A percentile compares a stretch with the other conserved stretches of the same genome.
phyloP scores from a whole-genome alignment of 768 basidiomycete genomes.

The Pisolithus albus region DNA sequence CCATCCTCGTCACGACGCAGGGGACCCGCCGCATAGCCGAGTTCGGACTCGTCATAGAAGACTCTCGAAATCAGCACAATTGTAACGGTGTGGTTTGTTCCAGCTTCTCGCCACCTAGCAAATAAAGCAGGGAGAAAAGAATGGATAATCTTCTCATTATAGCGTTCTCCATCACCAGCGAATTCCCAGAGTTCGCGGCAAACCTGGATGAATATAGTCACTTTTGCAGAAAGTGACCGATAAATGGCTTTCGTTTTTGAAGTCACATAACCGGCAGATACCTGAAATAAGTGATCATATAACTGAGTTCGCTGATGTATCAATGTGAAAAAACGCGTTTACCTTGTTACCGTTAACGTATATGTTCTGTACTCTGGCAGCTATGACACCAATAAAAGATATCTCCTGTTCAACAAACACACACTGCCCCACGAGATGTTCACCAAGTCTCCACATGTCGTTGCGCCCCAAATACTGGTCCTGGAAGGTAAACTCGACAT shows the following conservation, averaged over 20 bases:
- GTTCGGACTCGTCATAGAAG: conserved; percentile 75
- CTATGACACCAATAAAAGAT: conserved; percentile 73
- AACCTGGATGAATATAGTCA: conserved; percentile 94
- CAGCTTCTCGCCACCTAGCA: conserved; percentile 71
- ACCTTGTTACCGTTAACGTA: conserved; percentile 67
- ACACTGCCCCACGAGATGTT: conserved; percentile 73
- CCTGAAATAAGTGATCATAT: conserved; percentile 34
- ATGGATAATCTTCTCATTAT: conserved; percentile 96
- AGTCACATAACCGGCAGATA: conserved; percentile 76
- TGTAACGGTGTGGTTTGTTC: conserved; percentile 89
- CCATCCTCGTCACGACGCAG: conserved; percentile 69
- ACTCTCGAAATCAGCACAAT: conserved; percentile 93
- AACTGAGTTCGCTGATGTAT: neutral
- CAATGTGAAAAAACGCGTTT: conserved; percentile 7
- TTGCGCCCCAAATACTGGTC: conserved; percentile 94
- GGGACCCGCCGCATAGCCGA: conserved; percentile 78
- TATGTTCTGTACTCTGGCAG: conserved; percentile 76
- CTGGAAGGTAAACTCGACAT: conserved; percentile 86
- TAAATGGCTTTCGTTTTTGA: conserved; percentile 82
- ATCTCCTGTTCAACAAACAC: conserved; percentile 82
- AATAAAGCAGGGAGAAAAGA: conserved; percentile 92
- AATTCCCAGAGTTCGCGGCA: conserved; percentile 97
- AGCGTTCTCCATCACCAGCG: conserved; percentile 90
- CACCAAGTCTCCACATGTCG: conserved; percentile 94
- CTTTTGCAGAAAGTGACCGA: conserved; percentile 84